These are phyloP conservation scores for Fusarium mexicanum DNA, from an alignment of 2,329 filamentous ascomycete species.

Conservation along the genomic window DNA sequence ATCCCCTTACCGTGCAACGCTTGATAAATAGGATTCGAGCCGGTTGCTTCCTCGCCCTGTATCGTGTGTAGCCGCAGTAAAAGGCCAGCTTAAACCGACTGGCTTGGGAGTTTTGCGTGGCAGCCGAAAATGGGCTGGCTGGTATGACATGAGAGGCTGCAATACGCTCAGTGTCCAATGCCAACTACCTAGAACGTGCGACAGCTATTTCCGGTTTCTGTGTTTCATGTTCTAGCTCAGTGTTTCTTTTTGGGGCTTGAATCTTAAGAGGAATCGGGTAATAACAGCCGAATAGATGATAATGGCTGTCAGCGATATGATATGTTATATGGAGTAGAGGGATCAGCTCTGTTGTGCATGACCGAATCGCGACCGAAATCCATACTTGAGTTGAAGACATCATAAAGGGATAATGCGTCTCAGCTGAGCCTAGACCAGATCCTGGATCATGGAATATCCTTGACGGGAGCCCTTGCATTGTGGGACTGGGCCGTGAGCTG, in stretches of 20 bases:
- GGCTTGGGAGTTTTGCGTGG: not conserved
- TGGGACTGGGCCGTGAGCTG: constrained; percentile 26
- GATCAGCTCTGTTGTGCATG: not conserved
- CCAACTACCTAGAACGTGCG: not conserved
- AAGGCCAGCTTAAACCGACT: constrained; percentile 3
- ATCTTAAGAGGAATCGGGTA: not conserved
- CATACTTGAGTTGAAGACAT: constrained; percentile 9
- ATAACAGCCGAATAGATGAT: not conserved
- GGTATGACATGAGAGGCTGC: not conserved
- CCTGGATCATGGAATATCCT: constrained; percentile 19
- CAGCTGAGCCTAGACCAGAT: constrained; percentile 20
- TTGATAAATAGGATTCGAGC: not conserved
- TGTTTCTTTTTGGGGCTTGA: constrained; percentile 3
- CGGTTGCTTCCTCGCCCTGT: constrained; percentile 20
- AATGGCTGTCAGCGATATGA: not conserved
- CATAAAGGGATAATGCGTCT: constrained; percentile 18
- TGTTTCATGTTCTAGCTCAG: constrained; percentile 27
- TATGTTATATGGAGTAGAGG: too few species aligned
- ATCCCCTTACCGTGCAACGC: constrained; percentile 14
- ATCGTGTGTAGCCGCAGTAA: constrained; percentile 13
- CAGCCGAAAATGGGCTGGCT: not conserved
- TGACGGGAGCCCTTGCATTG: constrained; percentile 24
- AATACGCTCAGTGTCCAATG: constrained; percentile 7
- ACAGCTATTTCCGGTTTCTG: constrained; percentile 16
- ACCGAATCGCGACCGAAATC: not conserved